Evolutionary conservation across 2,329 filamentous ascomycete genomes (phyloP), one percentile per base, ranked within the genome.

Genomic region (Aspergillus cejpii): DNA sequence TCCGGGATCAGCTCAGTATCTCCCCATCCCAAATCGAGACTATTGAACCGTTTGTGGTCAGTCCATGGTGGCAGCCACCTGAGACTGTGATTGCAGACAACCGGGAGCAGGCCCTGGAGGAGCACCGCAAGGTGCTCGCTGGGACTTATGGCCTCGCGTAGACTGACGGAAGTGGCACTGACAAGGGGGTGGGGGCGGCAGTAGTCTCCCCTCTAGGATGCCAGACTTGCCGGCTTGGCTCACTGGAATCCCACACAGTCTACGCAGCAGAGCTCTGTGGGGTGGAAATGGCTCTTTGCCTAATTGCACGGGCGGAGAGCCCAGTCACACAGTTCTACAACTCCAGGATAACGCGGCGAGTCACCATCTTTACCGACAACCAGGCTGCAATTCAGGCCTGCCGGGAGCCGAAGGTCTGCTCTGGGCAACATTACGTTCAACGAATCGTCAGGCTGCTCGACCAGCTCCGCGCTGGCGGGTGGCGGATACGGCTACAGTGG

Each of bases 61-160:
- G 17, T 8, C 34, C 34, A 10, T 37, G 34, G 34, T 37, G 34
- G 34, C 8, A 37, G 34, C 34, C 34, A 37, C 34, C 34, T 20
- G 21, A 14, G 11, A 20, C 15, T 11, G n/a, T 14, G 7, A 37
- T 37, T 12, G 34, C 15, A n/a, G 34, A 19, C 15, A 37, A n/a
- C 2, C 34, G 34, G 34, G 34, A 37, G 34, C 17, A 37, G 15
- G 34, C 34, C 3, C 17, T 26, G 4, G 12, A n/a, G 3, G 19
- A 26, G 26, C 26, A 28, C 26, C 11, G 11, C 11, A 28, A 12
- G 26, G 26, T 28, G 26, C 26, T 28, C 6, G 11, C 26, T 3
- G 26, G 26, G 5, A 10, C 11, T 3, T 11, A 36, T n/a, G 19
- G 14, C 33, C 28, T 42, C 2, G 40, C 20, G 49, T 64, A 28